Evolutionary conservation across 805 yeast genomes (phyloP).

Genomic region (Suhomyces tanzawaensis): DNA sequence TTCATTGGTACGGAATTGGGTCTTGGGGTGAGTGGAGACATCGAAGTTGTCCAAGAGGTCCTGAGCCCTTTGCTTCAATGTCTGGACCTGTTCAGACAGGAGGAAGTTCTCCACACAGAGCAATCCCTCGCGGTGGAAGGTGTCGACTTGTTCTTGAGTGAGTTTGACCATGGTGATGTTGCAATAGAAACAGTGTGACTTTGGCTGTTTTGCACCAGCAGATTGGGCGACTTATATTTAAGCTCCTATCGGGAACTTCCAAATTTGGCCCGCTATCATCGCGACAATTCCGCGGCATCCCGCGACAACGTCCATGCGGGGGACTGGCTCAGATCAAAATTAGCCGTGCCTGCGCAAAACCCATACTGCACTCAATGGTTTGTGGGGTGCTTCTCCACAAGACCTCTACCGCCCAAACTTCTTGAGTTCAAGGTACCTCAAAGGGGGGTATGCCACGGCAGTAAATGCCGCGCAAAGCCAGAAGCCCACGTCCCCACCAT

Average conservation of each 20-base stretch:
- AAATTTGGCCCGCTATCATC: too few species aligned
- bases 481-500: constrained; percentile 22
- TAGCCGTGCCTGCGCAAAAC: too few species aligned
- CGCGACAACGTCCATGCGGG: too few species aligned
- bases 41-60: constrained; percentile 50
- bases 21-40: constrained; percentile 58
- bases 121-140: constrained; percentile 57
- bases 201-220: too few species aligned
- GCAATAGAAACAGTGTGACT: too few species aligned
- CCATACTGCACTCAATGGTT: too few species aligned
- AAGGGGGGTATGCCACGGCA: constrained; percentile 14
- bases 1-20: constrained; percentile 63
- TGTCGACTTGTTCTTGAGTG: constrained; percentile 47
- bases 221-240: too few species aligned
- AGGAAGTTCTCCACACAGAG: constrained; percentile 59
- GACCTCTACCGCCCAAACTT: constrained; percentile 16
- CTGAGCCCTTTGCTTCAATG: constrained; percentile 43
- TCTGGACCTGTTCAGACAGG: constrained; percentile 35
- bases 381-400: neutral
- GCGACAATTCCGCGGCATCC: too few species aligned
- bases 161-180: too few species aligned
- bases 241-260: too few species aligned
- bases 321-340: too few species aligned
- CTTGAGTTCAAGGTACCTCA: constrained; percentile 15
- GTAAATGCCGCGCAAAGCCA: constrained; percentile 19